Percentiles rank a stretch among this genome's conserved stretches.
phyloP scores from a whole-genome alignment of 23 red algal genomes.

The Gracilaria vermiculophylla region DNA sequence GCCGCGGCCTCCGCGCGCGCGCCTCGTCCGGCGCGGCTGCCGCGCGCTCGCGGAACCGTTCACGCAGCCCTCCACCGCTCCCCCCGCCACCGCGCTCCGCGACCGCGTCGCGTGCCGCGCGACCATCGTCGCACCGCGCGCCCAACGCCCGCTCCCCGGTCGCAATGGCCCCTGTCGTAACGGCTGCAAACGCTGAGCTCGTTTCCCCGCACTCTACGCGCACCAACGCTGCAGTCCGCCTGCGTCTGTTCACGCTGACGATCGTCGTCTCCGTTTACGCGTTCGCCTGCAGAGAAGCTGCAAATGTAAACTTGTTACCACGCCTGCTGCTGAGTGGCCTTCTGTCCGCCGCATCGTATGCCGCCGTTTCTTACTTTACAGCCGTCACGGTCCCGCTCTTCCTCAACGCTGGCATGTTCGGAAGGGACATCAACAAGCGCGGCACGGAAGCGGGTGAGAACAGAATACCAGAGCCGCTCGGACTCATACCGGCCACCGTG shows the following conservation, averaged over 20 bases:
- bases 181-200: not conserved
- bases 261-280: not conserved
- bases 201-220: not conserved
- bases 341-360: constrained; percentile 25
- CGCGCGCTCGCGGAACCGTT: no score
- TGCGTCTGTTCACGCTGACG: not conserved
- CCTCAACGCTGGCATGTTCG: constrained; percentile 68
- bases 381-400: constrained; percentile 61
- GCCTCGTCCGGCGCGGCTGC: no score
- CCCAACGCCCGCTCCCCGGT: no score
- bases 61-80: no score
- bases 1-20: no score
- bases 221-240: not conserved
- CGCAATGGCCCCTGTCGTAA: no score
- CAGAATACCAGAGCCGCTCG: constrained; percentile 74
- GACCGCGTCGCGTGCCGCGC: no score
- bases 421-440: constrained; percentile 96
- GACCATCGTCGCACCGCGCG: no score
- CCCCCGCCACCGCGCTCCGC: no score
- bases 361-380: constrained; percentile 48
- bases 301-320: not conserved
- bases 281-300: not conserved
- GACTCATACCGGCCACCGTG: constrained; percentile 86
- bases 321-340: constrained; percentile 1
- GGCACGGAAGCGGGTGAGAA: constrained; percentile 60